Conservation (phyloP, 768 basidiomycete species). For the Lepiota brunneoincarnata region DNA sequence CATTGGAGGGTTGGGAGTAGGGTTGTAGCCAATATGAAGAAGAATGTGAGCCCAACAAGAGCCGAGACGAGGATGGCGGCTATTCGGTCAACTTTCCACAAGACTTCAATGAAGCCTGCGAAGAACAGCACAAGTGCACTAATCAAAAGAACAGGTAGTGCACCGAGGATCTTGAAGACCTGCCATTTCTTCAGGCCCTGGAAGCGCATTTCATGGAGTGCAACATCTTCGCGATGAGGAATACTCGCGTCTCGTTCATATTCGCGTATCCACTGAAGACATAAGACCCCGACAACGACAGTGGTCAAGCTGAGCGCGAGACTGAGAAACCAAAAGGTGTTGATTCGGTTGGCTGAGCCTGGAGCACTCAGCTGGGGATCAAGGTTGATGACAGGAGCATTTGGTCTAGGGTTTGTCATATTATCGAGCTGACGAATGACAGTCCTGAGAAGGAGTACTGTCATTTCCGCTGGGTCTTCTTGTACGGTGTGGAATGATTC, state of each 20-base stretch:
- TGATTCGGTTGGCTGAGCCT: constrained; percentile 8
- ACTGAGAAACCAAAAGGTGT: constrained; percentile 15
- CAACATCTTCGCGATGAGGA: constrained; percentile 2
- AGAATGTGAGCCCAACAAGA: constrained; percentile 7
- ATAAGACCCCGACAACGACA: constrained; percentile 16
- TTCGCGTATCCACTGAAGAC: constrained; percentile 20
- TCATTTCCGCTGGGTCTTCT: constrained; percentile 14
- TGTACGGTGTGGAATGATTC: constrained; percentile 20
- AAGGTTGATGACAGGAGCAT: not conserved
- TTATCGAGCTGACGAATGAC: constrained; percentile 10
- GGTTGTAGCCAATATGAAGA: constrained; percentile 13
- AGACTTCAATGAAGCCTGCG: constrained; percentile 14
- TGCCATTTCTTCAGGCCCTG: constrained; percentile 15
- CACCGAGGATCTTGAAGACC: constrained; percentile 14
- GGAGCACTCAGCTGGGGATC: not conserved
- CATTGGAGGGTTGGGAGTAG: constrained; percentile 16
- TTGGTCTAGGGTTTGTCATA: constrained; percentile 12
- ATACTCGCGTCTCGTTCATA: constrained; percentile 13
- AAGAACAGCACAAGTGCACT: constrained; percentile 17
- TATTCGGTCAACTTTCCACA: constrained; percentile 9
- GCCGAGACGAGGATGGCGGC: constrained; percentile 11
- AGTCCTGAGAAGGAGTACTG: constrained; percentile 10
- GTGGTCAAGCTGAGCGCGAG: constrained; percentile 14
- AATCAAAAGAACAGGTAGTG: constrained; percentile 13
- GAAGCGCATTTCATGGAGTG: constrained; percentile 15